phyloP scores from a whole-genome alignment of 148 eudicot species.

The Camellia japonica region DNA sequence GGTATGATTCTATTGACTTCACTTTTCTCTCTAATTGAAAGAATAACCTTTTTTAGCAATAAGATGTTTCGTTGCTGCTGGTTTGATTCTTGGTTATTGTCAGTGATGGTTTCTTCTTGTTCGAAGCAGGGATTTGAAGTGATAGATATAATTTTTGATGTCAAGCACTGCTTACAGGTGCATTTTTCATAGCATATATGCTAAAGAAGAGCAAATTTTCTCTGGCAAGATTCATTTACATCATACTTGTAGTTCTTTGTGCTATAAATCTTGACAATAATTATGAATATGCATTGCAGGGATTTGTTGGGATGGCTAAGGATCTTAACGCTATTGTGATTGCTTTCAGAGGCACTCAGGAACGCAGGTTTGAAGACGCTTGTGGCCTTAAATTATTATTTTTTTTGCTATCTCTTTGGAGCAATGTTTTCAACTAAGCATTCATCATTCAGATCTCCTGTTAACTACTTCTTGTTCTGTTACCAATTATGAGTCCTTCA shows the following conservation, averaged over 20 bases:
- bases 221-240: not conserved
- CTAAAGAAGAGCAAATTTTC: not conserved
- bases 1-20: constrained; percentile 38
- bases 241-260: not conserved
- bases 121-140: constrained; percentile 80
- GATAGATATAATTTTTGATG: constrained; percentile 84
- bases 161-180: constrained; percentile 82
- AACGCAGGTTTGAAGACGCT: constrained; percentile 53
- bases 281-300: constrained; percentile 43
- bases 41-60: not conserved
- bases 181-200: constrained; percentile 10
- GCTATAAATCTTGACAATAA: not conserved
- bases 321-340: constrained; percentile 78
- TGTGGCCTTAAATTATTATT: constrained; percentile 6
- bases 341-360: constrained; percentile 96
- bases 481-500: not conserved
- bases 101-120: not conserved
- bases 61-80: not conserved
- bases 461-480: too few species aligned
- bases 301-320: constrained; percentile 85
- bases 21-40: not conserved
- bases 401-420: not conserved
- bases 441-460: too few species aligned
- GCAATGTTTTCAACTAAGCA: not conserved
- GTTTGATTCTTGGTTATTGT: not conserved